Conservation (phyloP, 2,329 filamentous ascomycete genomes). For the Pseudogymnoascus sp. region DNA sequence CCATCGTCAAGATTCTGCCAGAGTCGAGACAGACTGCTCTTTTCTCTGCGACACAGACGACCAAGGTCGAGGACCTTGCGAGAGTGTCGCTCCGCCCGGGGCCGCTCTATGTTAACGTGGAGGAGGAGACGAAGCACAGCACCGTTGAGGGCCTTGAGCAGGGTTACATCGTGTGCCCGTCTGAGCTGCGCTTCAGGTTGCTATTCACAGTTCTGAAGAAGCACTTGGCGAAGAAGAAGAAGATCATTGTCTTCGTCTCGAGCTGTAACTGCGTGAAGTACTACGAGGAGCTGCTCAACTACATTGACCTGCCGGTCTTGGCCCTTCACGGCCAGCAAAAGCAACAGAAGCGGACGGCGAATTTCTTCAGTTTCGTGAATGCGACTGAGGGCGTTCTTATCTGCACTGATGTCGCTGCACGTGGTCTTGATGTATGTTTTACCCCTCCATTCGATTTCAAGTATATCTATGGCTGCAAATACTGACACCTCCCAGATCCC, state of each 20-base stretch:
- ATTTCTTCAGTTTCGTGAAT: slow-evolving; percentile 94
- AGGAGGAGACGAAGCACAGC: slow-evolving; percentile 78
- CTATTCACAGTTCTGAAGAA: slow-evolving; percentile 92
- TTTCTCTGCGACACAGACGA: slow-evolving; percentile 98
- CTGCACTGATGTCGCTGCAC: slow-evolving; percentile 91
- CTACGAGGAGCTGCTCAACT: slow-evolving; percentile 90
- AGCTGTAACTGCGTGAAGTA: slow-evolving; percentile 93
- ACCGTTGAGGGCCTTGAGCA: slow-evolving; percentile 93
- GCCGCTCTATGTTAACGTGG: slow-evolving; percentile 94
- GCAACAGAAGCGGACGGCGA: slow-evolving; percentile 97
- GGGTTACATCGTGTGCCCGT: slow-evolving; percentile 88
- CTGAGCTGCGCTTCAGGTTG: slow-evolving; percentile 86
- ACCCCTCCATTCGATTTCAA: neutral
- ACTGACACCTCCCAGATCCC: slow-evolving; percentile 53
- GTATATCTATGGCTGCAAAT: slow-evolving; percentile 16
- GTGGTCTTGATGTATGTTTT: slow-evolving; percentile 70
- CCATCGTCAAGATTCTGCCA: slow-evolving; percentile 90
- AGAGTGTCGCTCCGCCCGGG: slow-evolving; percentile 86
- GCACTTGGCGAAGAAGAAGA: slow-evolving; percentile 71
- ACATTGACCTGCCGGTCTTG: slow-evolving; percentile 86
- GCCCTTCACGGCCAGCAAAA: slow-evolving; percentile 93
- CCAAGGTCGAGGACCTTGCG: slow-evolving; percentile 94
- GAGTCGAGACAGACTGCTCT: slow-evolving; percentile 89
- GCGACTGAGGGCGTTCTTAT: slow-evolving; percentile 80
- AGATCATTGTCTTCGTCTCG: slow-evolving; percentile 95